A percentile compares a stretch with the other conserved stretches of the same genome.
phyloP scores from a whole-genome alignment of 129 eudicot species.

The Arctium lappa region DNA sequence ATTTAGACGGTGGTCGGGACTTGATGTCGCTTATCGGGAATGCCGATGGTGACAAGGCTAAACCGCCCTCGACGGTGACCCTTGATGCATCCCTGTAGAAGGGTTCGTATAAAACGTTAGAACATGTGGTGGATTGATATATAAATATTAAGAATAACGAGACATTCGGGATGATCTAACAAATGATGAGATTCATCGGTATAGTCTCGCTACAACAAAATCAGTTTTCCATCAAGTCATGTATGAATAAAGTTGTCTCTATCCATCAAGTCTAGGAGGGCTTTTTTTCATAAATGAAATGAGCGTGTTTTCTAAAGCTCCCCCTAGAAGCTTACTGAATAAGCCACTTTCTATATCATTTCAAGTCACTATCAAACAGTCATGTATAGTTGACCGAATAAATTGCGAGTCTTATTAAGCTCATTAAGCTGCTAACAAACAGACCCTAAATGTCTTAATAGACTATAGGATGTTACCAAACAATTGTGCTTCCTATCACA shows the following conservation, averaged over 20 bases:
- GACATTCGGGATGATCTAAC: not conserved
- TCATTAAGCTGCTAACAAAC: no score
- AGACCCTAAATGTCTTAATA: not conserved
- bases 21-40: constrained; percentile 38
- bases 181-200: not conserved
- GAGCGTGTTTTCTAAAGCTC: no score
- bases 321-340: no score
- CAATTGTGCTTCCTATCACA: no score
- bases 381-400: no score
- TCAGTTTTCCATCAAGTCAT: not conserved
- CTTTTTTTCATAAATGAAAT: no score
- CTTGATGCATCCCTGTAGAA: constrained; percentile 51
- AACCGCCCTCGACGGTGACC: constrained; percentile 38
- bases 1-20: constrained; percentile 31
- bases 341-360: no score
- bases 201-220: not conserved
- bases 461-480: not conserved
- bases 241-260: no score
- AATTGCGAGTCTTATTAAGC: no score
- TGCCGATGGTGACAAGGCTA: constrained; percentile 40
- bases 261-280: no score
- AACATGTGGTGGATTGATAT: not conserved
- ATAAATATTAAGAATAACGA: not conserved
- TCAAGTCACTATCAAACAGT: no score
- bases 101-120: not conserved